Evolutionary conservation across 1,284 basidiomycete genomes (phyloP), one percentile per base, ranked within the genome.

Genomic region (Ustilago trichophora): DNA sequence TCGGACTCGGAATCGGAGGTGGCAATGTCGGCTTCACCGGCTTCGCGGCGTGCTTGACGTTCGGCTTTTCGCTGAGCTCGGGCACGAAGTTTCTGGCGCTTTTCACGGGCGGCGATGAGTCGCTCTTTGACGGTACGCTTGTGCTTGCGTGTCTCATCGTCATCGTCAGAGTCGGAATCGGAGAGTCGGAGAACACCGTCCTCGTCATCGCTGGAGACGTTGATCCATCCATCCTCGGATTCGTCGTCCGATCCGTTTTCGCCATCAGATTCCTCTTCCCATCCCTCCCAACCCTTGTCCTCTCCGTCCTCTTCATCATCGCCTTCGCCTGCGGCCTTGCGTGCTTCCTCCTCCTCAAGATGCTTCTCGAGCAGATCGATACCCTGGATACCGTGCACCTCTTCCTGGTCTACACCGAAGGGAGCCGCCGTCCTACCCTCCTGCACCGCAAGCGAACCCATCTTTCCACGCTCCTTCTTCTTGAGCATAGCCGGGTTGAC

Each of bases 401-500:
- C 76, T 16, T 89, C 89, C 55, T 88, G 85, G 10, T 87, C 84
- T 77, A 93, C 89, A 26, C 95, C 95, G 74, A 90, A 98, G 2
- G 90, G 89, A 87, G 58, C 82, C 5, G 60, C 63, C 13, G 40
- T 27, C 9, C 63, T 41, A 25, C 77, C 77, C 26, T 72, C 69
- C 16, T 67, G 65, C 0, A 77, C 38, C 11, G 74, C 75, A n/a
- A 80, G 51, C 10, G 72, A 32, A 11, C 75, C 80, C 36, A 70
- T 55, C 65, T 81, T 81, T 19, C 80, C 80, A 9, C 94, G 85
- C 80, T 98, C 95, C 53, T 92, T 85, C 59, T 89, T 86, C 83
- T 92, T 93, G 73, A 99, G 85, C 87, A 98, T 87, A 2, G 88
- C 89, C 0, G 96, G 96, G 82, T 98, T 98, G 60, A 97, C 91